Percentiles rank a stretch among this genome's conserved stretches.
Conservation (phyloP, 176 grass and related monocot species). For the Alloteropsis semialata region DNA sequence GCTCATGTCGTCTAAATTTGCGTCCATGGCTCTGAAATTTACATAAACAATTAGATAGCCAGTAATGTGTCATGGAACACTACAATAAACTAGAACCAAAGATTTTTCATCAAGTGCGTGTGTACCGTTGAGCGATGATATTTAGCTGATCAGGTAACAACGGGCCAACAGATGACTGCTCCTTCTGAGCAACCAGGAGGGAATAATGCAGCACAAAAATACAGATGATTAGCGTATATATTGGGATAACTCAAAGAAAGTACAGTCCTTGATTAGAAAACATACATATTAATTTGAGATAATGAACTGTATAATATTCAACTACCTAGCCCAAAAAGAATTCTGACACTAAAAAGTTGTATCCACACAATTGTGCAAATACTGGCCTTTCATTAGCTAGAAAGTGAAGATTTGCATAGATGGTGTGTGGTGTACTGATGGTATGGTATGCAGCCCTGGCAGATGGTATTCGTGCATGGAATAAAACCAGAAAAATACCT, state of each 20-base stretch:
- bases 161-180: neutral
- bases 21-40: constrained; percentile 31
- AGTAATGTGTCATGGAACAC: neutral
- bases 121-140: constrained; percentile 27
- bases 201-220: neutral
- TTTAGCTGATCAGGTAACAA: constrained; percentile 19
- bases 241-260: neutral
- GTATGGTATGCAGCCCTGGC: neutral
- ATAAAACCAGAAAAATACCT: neutral
- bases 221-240: neutral
- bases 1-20: constrained; percentile 20
- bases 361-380: neutral
- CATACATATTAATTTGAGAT: neutral
- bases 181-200: constrained; percentile 9
- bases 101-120: neutral
- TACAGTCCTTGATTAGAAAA: neutral
- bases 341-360: neutral
- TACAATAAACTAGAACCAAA: neutral
- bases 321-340: neutral
- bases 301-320: neutral
- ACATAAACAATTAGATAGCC: neutral
- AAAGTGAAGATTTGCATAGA: neutral
- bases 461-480: neutral
- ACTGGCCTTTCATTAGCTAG: neutral
- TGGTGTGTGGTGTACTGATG: neutral